phyloP scores from a whole-genome alignment of 306 rosid species.

The Vicia sativa region DNA sequence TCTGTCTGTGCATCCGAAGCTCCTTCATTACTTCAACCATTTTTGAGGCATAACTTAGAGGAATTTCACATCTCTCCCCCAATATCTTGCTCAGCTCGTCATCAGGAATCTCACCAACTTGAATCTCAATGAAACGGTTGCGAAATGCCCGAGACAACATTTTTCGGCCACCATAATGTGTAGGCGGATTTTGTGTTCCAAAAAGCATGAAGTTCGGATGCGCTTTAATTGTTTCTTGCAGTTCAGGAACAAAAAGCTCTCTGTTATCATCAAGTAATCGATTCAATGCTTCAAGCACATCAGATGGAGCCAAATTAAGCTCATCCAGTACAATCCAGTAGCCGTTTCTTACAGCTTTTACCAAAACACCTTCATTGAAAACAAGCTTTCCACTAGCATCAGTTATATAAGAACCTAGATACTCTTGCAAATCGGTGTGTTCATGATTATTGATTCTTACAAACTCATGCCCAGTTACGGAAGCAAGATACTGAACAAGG shows the following conservation, averaged over 20 bases:
- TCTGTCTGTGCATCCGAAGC: conserved; percentile 75
- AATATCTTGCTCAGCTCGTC: conserved; percentile 74
- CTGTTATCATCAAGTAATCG: conserved; percentile 93
- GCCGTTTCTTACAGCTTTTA: conserved; percentile 88
- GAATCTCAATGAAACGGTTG: conserved; percentile 91
- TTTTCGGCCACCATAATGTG: conserved; percentile 88
- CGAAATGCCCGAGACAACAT: conserved; percentile 95
- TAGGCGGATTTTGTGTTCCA: conserved; percentile 97
- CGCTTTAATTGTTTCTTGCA: conserved; percentile 68
- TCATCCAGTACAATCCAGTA: conserved; percentile 95
- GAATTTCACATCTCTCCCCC: conserved; percentile 60
- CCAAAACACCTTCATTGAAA: conserved; percentile 87
- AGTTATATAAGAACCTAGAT: conserved; percentile 79
- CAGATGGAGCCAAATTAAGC: conserved; percentile 98
- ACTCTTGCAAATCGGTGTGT: conserved; percentile 97
- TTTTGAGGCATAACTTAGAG: conserved; percentile 62
- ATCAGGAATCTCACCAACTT: conserved; percentile 89
- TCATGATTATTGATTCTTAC: conserved; percentile 96
- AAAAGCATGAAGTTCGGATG: conserved; percentile 92
- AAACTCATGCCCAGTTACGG: conserved; percentile 72
- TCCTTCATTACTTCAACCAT: conserved; percentile 94
- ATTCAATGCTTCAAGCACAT: conserved; percentile 94
- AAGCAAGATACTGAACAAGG: conserved; percentile 87
- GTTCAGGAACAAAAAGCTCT: conserved; percentile 92
- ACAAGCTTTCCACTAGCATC: conserved; percentile 84